Conservation (phyloP, 2,329 filamentous ascomycete genomes). For the Nigrograna mackinnonii region DNA sequence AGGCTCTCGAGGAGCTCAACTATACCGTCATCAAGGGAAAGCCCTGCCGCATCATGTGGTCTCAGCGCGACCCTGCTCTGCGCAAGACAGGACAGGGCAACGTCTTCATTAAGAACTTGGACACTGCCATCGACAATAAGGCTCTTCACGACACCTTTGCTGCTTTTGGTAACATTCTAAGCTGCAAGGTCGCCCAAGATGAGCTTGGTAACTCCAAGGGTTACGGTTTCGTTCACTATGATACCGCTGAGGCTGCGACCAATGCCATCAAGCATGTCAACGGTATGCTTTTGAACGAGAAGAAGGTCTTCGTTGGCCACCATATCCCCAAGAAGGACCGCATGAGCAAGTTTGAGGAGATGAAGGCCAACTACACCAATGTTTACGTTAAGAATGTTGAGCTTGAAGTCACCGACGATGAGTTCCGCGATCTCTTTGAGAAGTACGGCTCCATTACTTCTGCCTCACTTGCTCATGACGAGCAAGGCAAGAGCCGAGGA, state of each 20-base stretch:
- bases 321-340: constrained; percentile 99
- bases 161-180: constrained; percentile 98
- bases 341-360: constrained; percentile 99
- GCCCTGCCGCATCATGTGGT: constrained; percentile 99
- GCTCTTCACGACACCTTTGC: constrained; percentile 98
- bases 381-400: constrained; percentile 99
- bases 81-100: constrained; percentile 99
- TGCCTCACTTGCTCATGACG: constrained; percentile 89
- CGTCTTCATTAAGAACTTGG: constrained; percentile 99
- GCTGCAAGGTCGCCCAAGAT: constrained; percentile 99
- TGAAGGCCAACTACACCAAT: constrained; percentile 99
- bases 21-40: constrained; percentile 99
- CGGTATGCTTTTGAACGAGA: constrained; percentile 99
- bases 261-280: constrained; percentile 99
- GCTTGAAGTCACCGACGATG: constrained; percentile 81
- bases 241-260: constrained; percentile 95
- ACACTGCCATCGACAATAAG: constrained; percentile 99
- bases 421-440: constrained; percentile 93
- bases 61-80: constrained; percentile 96
- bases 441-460: constrained; percentile 93
- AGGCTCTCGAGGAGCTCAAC: constrained; percentile 98
- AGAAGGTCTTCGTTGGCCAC: constrained; percentile 99
- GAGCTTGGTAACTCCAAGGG: constrained; percentile 97
- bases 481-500: constrained; percentile 86
- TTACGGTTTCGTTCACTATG: constrained; percentile 99